These are phyloP conservation scores for Colletotrichum musae DNA, from an alignment of 2,329 filamentous ascomycete species.

Conservation along the genomic window DNA sequence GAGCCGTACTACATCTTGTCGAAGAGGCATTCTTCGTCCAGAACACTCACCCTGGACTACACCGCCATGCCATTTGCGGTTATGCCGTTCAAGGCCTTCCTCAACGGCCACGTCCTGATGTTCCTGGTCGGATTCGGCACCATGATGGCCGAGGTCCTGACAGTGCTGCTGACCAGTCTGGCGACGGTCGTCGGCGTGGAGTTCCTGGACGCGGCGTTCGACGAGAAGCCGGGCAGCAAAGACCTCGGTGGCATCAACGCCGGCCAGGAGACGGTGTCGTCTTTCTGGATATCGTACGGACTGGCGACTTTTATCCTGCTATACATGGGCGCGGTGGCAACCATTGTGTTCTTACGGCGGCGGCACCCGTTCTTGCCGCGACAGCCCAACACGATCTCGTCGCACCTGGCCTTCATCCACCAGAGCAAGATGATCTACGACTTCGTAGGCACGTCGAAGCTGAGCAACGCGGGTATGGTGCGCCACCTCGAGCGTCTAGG, in stretches of 20 bases:
- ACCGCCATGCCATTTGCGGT: slow-evolving; percentile 79
- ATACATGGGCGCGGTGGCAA: slow-evolving; percentile 73
- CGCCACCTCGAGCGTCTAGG: slow-evolving; percentile 69
- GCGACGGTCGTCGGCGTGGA: slow-evolving; percentile 74
- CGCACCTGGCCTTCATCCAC: slow-evolving; percentile 82
- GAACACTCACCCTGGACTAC: slow-evolving; percentile 79
- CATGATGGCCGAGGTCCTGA: slow-evolving; percentile 80
- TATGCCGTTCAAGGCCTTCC: slow-evolving; percentile 72
- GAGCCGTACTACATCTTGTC: slow-evolving; percentile 82
- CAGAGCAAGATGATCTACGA: slow-evolving; percentile 85
- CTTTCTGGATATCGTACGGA: slow-evolving; percentile 76
- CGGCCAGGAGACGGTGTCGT: slow-evolving; percentile 72
- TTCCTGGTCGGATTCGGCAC: slow-evolving; percentile 79
- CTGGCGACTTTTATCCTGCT: slow-evolving; percentile 75
- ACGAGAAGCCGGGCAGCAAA: slow-evolving; percentile 22
- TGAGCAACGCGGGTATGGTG: slow-evolving; percentile 74
- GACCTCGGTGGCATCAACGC: slow-evolving; percentile 56
- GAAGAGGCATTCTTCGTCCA: slow-evolving; percentile 74
- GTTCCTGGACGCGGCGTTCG: slow-evolving; percentile 61
- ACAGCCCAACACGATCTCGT: slow-evolving; percentile 84
- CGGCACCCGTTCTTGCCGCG: slow-evolving; percentile 81
- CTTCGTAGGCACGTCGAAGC: slow-evolving; percentile 79
- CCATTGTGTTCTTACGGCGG: slow-evolving; percentile 72
- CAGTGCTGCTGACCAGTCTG: slow-evolving; percentile 77
- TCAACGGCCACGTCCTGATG: slow-evolving; percentile 76